Conservation (phyloP, 2,329 filamentous ascomycete species). For the Leptographium lundbergii region DNA sequence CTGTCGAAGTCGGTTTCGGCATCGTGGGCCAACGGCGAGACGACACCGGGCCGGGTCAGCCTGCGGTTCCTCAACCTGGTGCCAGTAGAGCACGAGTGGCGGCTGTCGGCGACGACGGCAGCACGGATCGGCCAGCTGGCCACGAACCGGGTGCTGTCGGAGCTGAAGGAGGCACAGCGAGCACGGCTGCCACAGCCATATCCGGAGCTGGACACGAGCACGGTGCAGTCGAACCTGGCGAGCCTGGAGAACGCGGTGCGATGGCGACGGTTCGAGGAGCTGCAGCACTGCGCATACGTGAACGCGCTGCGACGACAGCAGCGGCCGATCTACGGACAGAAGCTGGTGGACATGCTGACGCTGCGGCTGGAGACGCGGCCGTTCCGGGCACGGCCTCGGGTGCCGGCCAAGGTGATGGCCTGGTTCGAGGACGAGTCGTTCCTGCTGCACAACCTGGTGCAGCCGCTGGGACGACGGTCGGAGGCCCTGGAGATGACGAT, state of each 20-base stretch:
- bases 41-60: conserved; percentile 39
- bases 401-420: conserved; percentile 50
- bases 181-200: conserved; percentile 42
- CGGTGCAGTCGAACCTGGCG: conserved; percentile 54
- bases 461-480: conserved; percentile 61
- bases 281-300: conserved; percentile 69
- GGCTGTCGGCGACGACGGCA: conserved; percentile 45
- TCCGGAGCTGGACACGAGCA: conserved; percentile 48
- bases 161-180: conserved; percentile 60
- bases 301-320: conserved; percentile 72
- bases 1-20: conserved; percentile 42
- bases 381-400: conserved; percentile 45
- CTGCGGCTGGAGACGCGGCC: conserved; percentile 48
- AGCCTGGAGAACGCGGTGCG: conserved; percentile 60
- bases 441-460: conserved; percentile 53
- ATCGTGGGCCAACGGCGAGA: background rate
- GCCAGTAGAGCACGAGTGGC: conserved; percentile 55
- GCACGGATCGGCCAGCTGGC: conserved; percentile 52
- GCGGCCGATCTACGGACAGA: conserved; percentile 68
- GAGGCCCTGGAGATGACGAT: conserved; percentile 61
- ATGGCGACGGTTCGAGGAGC: conserved; percentile 60
- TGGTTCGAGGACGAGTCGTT: conserved; percentile 65
- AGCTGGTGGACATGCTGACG: conserved; percentile 62
- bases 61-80: conserved; percentile 69
- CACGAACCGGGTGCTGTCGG: conserved; percentile 55